Evolutionary conservation across 768 basidiomycete species (phyloP).

Genomic region (Mrakia blollopis): DNA sequence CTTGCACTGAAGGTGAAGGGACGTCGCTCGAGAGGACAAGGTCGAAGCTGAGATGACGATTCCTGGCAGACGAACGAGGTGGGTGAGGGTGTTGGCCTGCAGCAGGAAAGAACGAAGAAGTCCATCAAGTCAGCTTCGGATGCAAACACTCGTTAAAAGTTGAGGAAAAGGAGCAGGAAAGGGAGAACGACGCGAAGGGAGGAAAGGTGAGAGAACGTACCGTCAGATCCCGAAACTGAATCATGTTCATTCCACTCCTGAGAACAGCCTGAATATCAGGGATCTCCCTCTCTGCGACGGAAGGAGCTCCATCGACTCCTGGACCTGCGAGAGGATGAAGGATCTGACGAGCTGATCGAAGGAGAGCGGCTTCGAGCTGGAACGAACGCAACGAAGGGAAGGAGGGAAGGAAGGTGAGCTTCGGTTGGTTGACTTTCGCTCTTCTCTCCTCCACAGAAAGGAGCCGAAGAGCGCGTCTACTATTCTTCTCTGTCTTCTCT

Average conservation of each 20-base stretch:
- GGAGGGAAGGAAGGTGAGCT: neutral
- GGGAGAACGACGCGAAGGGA: neutral
- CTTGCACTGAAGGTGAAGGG: slow-evolving; percentile 86
- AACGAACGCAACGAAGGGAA: neutral
- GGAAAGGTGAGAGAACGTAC: slow-evolving; percentile 45
- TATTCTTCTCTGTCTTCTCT: too few species aligned
- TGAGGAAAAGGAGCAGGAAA: neutral
- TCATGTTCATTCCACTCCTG: slow-evolving; percentile 83
- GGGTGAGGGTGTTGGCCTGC: slow-evolving; percentile 80
- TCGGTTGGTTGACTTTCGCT: neutral
- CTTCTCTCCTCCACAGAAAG: too few species aligned
- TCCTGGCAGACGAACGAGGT: slow-evolving; percentile 91
- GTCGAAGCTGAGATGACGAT: slow-evolving; percentile 97
- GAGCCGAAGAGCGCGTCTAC: too few species aligned
- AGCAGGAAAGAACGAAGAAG: neutral
- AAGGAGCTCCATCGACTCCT: slow-evolving; percentile 29
- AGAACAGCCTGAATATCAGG: slow-evolving; percentile 81
- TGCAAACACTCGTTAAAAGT: neutral
- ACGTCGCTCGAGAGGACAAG: slow-evolving; percentile 85
- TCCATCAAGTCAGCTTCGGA: neutral
- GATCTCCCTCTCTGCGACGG: slow-evolving; percentile 46
- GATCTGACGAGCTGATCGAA: slow-evolving; percentile 74
- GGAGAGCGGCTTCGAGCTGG: slow-evolving; percentile 90
- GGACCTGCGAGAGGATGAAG: slow-evolving; percentile 61
- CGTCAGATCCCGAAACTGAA: slow-evolving; percentile 87